phyloP scores from a whole-genome alignment of 345 rosid species.

The Leavenworthia alabamica region DNA sequence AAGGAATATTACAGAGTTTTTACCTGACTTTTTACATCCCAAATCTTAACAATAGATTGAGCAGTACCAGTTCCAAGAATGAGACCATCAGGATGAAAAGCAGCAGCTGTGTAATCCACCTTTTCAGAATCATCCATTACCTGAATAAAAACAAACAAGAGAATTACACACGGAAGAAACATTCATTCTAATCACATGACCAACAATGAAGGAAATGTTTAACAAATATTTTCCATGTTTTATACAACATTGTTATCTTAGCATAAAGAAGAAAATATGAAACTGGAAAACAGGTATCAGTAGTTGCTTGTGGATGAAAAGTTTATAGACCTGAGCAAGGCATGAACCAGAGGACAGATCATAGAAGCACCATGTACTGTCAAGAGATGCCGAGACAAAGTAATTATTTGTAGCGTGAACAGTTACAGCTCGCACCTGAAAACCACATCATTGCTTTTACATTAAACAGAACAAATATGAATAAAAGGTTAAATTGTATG shows the following conservation, averaged over 20 bases:
- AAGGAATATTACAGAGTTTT: neutral
- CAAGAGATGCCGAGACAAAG: constrained; percentile 95
- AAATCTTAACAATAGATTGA: constrained; percentile 75
- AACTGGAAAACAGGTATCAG: neutral
- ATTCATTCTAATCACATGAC: too few relatives aligned
- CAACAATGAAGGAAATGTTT: too few relatives aligned
- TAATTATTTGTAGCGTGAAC: constrained; percentile 92
- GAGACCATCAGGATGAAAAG: constrained; percentile 99
- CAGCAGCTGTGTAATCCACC: constrained; percentile 85
- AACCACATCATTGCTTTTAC: neutral
- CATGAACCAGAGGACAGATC: constrained; percentile 88
- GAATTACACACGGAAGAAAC: too few relatives aligned
- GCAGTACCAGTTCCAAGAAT: constrained; percentile 96
- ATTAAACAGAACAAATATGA: neutral
- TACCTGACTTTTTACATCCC: constrained; percentile 99
- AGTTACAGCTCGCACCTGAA: constrained; percentile 98
- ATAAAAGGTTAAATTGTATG: too few relatives aligned
- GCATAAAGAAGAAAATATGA: neutral
- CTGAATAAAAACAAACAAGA: constrained; percentile 39
- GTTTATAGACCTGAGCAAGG: constrained; percentile 61
- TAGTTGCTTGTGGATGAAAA: constrained; percentile 9
- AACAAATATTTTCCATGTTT: too few relatives aligned
- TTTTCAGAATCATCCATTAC: constrained; percentile 52
- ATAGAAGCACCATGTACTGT: constrained; percentile 90
- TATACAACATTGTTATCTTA: too few relatives aligned